Conservation (phyloP, 371 early-diverging fungal genomes). For the Mucor plumbeus region DNA sequence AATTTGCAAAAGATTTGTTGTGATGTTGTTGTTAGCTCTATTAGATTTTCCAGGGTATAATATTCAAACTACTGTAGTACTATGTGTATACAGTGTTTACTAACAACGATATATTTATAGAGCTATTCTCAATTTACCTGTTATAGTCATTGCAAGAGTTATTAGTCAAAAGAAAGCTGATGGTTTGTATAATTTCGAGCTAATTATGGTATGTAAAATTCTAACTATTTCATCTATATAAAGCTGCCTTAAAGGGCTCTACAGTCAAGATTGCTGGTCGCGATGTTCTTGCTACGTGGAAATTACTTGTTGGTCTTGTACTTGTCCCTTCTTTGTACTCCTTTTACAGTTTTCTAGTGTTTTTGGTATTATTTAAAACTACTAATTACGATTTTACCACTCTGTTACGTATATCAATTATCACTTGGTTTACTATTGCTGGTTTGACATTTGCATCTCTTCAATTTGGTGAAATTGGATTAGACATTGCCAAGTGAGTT, state of each 20-base stretch:
- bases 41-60: conserved; percentile 71
- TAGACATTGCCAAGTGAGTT: conserved; percentile 72
- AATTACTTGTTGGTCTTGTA: conserved; percentile 76
- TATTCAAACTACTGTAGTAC: not conserved
- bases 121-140: conserved; percentile 22
- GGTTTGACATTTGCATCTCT: conserved; percentile 77
- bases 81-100: not conserved
- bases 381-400: conserved; percentile 11
- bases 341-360: conserved; percentile 20
- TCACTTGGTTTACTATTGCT: conserved; percentile 59
- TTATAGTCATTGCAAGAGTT: conserved; percentile 18
- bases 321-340: conserved; percentile 66
- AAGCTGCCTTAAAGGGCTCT: conserved; percentile 81
- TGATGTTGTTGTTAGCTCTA: conserved; percentile 67
- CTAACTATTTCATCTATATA: not conserved
- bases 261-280: conserved; percentile 89
- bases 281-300: conserved; percentile 96
- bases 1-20: conserved; percentile 54
- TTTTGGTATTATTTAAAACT: conserved; percentile 13
- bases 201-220: not conserved
- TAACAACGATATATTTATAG: not conserved
- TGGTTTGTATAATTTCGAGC: not conserved
- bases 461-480: conserved; percentile 79
- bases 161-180: conserved; percentile 27
- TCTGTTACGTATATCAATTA: conserved; percentile 31